Percentiles rank a stretch among this genome's conserved stretches.
Evolutionary conservation across 169 alveolate genomes (phyloP).

Genomic region (Babesia ovis): DNA sequence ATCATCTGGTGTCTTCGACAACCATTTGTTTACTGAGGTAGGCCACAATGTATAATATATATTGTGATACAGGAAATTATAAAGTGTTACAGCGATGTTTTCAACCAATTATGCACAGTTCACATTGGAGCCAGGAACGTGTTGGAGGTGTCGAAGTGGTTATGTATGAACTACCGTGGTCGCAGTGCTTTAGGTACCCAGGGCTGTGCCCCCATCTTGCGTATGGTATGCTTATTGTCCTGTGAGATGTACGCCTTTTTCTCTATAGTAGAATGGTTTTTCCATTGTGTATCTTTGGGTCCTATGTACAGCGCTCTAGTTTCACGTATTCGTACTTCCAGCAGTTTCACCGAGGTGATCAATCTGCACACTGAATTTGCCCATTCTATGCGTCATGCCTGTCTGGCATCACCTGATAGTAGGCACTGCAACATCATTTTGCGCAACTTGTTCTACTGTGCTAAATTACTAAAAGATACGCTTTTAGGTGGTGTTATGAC

Average conservation of each 20-base stretch:
- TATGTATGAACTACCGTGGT: conserved; percentile 11
- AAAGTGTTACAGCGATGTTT: conserved; percentile 9
- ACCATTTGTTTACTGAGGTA: conserved; percentile 28
- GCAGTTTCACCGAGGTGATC: background rate
- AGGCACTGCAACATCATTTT: background rate
- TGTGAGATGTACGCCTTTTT: conserved; percentile 3
- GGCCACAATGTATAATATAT: background rate
- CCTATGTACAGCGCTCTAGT: conserved; percentile 3
- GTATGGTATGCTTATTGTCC: background rate
- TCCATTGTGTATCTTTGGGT: background rate
- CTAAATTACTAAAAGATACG: background rate
- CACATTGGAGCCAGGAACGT: conserved; percentile 12
- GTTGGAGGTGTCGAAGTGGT: conserved; percentile 10
- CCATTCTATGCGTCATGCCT: background rate
- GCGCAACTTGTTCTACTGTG: conserved; percentile 2
- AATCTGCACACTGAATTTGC: conserved; percentile 9
- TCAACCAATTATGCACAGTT: conserved; percentile 19
- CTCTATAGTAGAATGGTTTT: conserved; percentile 9
- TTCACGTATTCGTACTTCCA: background rate
- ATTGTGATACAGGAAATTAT: background rate
- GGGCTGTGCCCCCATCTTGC: background rate
- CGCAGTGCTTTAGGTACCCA: background rate
- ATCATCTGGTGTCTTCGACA: conserved; percentile 5
- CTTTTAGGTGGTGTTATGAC: background rate
- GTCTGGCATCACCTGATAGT: conserved; percentile 3